Percentiles rank a stretch among this genome's conserved stretches.
These are phyloP conservation scores for Rutstroemia sp. DNA, from an alignment of 2,329 filamentous ascomycete genomes.

Conservation along the genomic window DNA sequence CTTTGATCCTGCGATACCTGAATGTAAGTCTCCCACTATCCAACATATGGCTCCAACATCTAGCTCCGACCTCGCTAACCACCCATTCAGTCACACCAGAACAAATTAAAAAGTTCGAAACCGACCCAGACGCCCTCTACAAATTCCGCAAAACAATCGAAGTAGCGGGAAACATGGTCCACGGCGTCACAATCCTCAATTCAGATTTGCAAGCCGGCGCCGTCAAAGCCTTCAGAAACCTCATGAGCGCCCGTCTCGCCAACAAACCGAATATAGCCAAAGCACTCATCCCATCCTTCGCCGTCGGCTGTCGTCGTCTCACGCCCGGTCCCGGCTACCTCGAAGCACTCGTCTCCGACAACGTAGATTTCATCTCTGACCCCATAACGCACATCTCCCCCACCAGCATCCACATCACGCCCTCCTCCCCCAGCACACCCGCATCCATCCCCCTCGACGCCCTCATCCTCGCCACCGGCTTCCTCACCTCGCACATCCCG, in stretches of 20 bases:
- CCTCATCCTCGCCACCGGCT: slow-evolving; percentile 34
- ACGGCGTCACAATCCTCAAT: slow-evolving; percentile 34
- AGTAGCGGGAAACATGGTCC: slow-evolving; percentile 35
- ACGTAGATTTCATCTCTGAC: slow-evolving; percentile 35
- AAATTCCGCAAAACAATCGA: slow-evolving; percentile 40
- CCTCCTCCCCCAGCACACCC: too few species aligned
- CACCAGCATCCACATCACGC: slow-evolving; percentile 27
- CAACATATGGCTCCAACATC: too few species aligned
- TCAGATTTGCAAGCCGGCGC: slow-evolving; percentile 32
- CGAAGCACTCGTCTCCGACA: slow-evolving; percentile 32
- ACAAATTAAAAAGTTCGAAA: not conserved
- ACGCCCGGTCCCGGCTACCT: slow-evolving; percentile 37
- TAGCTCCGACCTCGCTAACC: not conserved
- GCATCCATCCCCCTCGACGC: slow-evolving; percentile 28
- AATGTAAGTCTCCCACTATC: slow-evolving; percentile 30
- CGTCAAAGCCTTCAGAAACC: slow-evolving; percentile 28
- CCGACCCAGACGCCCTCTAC: slow-evolving; percentile 33
- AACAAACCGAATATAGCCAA: slow-evolving; percentile 33
- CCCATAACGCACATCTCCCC: slow-evolving; percentile 35
- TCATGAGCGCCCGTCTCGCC: slow-evolving; percentile 36
- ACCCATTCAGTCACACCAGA: not conserved
- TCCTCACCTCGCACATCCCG: slow-evolving; percentile 25
- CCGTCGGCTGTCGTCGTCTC: slow-evolving; percentile 37
- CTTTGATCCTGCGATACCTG: slow-evolving; percentile 32
- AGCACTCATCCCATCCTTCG: slow-evolving; percentile 34